Percentiles rank a stretch among this genome's conserved stretches.
Evolutionary conservation across 2,329 filamentous ascomycete genomes (phyloP).

Genomic region (Pyrenophora graminea): DNA sequence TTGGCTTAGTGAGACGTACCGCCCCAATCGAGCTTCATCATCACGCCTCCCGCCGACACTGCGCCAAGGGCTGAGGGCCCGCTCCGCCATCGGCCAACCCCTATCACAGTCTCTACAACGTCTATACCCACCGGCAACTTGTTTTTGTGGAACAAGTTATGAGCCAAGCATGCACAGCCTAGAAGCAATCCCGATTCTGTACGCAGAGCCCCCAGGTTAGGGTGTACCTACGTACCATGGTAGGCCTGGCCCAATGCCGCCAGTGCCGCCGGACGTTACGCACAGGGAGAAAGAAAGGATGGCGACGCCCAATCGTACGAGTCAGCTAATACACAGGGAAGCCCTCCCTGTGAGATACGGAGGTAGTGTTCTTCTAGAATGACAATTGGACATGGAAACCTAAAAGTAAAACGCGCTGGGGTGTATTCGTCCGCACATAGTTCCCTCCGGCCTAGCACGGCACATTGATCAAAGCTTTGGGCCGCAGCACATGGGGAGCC

Average conservation of each 20-base stretch:
- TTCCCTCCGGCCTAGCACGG: constrained; percentile 23
- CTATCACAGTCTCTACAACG: constrained; percentile 14
- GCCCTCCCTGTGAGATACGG: constrained; percentile 2
- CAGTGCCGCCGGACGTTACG: constrained; percentile 18
- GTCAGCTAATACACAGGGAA: not conserved
- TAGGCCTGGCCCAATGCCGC: constrained; percentile 13
- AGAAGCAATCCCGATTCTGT: constrained; percentile 13
- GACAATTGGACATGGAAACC: constrained; percentile 13
- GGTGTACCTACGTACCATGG: constrained; percentile 21
- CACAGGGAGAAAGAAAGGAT: constrained; percentile 13
- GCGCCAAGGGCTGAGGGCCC: constrained; percentile 27
- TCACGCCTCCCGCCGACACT: constrained; percentile 22
- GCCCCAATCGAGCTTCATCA: constrained; percentile 22
- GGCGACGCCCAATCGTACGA: not conserved
- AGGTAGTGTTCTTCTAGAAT: constrained; percentile 8
- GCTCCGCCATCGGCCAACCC: constrained; percentile 30
- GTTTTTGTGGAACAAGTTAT: constrained; percentile 20
- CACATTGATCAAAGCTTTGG: constrained; percentile 24
- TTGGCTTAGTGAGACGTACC: constrained; percentile 28
- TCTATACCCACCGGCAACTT: constrained; percentile 1
- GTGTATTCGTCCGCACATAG: constrained; percentile 17
- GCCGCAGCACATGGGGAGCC: constrained; percentile 29
- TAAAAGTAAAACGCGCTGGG: constrained; percentile 22
- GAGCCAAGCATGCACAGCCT: constrained; percentile 12
- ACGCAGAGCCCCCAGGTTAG: constrained; percentile 11